Base-by-base conservation (phyloP, 2,329 filamentous ascomycete species). In the Sodiomyces alkalinus region DNA sequence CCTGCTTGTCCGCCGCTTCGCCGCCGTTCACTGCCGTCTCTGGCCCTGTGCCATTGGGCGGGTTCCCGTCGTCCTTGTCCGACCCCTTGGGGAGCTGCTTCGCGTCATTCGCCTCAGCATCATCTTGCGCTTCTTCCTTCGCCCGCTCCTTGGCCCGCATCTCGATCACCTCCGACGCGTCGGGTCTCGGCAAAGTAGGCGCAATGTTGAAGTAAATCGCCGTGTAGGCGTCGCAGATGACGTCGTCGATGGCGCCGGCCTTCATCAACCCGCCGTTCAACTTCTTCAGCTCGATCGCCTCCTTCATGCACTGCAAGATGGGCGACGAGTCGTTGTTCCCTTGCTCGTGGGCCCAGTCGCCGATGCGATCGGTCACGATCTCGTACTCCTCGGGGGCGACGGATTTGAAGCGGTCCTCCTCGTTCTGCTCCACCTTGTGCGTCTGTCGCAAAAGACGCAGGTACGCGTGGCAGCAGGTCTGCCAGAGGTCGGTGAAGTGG, bases 261-360 rank as follows among this genome's bases (percentile, higher is more conserved):
- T 93, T 94, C 68, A 92, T 90, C 6, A 93, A 63, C 26, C 77
- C 79, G 22, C 77, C 76, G 46, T 98, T 98, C 24, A 94, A 67
- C 47, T 72, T 73, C 46, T 73, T 73, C 22, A 72, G 39, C 35
- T 74, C 68, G 7, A 71, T 61, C 0, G 60, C 56, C 26, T 74
- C 68, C 41, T 64, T 69, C 49, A 74, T 56, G 31, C 67, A 69
- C 26, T 52, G 55, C 28, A 73, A 55, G 2, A 62, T 59, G 1
- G 52, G 43, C 28, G 63, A 47, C n/a, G n/a, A n/a, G n/a, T 49
- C 45, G 8, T 22, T 15, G 2, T 50, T 47, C 1, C 43, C 41
- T 3, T 51, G 39, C 16, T 50, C 45, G 12, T 55, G 56, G 2
- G 62, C 62, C 67, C 68, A 73, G n/a, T 62, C 58, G 3, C 58